phyloP scores from a whole-genome alignment of 176 grass and related monocot species.

The Otatea glauca region DNA sequence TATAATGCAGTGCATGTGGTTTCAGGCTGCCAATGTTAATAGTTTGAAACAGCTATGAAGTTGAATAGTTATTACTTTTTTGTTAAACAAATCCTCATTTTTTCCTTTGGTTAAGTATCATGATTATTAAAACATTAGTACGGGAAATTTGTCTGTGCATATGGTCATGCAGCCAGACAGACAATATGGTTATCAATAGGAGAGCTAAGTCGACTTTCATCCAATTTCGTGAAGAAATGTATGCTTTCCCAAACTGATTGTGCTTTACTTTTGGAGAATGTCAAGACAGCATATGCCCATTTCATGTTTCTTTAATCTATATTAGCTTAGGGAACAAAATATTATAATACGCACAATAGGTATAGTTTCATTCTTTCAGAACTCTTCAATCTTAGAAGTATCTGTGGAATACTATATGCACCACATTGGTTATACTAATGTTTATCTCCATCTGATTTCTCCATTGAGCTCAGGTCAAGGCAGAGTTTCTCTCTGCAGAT shows the following conservation, averaged over 20 bases:
- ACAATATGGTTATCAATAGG: too few species aligned
- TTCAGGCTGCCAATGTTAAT: neutral
- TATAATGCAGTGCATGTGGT: neutral
- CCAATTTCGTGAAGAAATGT: too few species aligned
- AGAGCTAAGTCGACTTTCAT: too few species aligned
- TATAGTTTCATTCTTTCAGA: too few species aligned
- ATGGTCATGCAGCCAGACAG: neutral
- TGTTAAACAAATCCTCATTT: neutral
- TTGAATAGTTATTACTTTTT: neutral
- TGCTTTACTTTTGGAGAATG: too few species aligned
- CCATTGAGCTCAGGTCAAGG: constrained; percentile 62
- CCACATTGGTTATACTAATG: neutral
- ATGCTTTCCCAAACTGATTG: too few species aligned
- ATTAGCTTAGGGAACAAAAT: too few species aligned
- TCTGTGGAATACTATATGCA: too few species aligned
- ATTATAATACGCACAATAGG: too few species aligned
- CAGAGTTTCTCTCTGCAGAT: constrained; percentile 66
- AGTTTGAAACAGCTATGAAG: neutral
- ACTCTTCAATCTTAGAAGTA: too few species aligned
- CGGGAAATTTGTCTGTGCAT: neutral
- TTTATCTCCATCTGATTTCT: constrained; percentile 17
- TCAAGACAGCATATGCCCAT: too few species aligned
- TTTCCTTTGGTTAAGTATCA: neutral
- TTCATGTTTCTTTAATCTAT: too few species aligned
- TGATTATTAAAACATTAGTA: neutral